These are phyloP conservation scores for Yamadazyma phyllophila DNA, from an alignment of 805 yeast genomes.

Conservation along the genomic window DNA sequence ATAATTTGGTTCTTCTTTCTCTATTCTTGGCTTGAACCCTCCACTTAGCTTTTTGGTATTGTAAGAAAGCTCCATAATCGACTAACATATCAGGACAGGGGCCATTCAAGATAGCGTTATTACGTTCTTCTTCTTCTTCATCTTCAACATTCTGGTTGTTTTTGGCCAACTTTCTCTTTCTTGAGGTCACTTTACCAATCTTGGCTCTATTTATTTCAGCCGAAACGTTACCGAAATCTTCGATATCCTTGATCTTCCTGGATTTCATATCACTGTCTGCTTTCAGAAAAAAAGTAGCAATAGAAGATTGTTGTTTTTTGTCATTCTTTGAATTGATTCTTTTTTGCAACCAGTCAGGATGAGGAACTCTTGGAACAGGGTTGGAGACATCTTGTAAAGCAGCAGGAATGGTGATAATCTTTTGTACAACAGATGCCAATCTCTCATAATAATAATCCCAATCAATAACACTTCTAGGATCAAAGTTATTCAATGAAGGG, in stretches of 20 bases:
- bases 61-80: constrained; percentile 67
- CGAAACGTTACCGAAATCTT: constrained; percentile 55
- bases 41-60: constrained; percentile 89
- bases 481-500: constrained; percentile 71
- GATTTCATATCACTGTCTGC: constrained; percentile 35
- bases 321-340: constrained; percentile 61
- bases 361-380: constrained; percentile 92
- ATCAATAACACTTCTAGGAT: constrained; percentile 85
- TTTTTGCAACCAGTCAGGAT: constrained; percentile 88
- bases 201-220: constrained; percentile 30
- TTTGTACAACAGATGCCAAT: constrained; percentile 87
- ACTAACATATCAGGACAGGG: constrained; percentile 64
- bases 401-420: constrained; percentile 95
- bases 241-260: constrained; percentile 59
- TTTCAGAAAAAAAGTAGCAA: constrained; percentile 55
- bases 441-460: constrained; percentile 93
- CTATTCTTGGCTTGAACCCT: constrained; percentile 68
- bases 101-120: constrained; percentile 46
- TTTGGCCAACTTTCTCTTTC: constrained; percentile 39
- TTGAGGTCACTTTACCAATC: constrained; percentile 46
- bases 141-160: constrained; percentile 18
- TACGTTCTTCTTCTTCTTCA: constrained; percentile 47
- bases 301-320: constrained; percentile 66
- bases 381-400: constrained; percentile 84
- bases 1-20: constrained; percentile 67